phyloP scores from a whole-genome alignment of 352 stramenopile species.

The Hyaloperonospora arabidopsidis region DNA sequence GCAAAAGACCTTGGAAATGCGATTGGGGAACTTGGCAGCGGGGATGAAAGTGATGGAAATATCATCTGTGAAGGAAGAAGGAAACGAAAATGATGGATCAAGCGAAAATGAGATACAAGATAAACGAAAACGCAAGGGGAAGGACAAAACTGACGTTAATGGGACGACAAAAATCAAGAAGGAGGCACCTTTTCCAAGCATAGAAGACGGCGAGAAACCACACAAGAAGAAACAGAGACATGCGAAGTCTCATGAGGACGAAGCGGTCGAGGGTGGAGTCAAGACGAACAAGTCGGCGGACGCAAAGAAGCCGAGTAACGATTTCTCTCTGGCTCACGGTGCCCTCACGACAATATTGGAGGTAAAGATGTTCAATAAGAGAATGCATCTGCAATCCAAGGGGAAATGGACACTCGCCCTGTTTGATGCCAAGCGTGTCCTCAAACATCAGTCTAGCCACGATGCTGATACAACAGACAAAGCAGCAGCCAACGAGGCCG shows the following conservation, averaged over 20 bases:
- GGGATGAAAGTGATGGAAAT: slow-evolving; percentile 12
- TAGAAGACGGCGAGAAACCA: slow-evolving; percentile 4
- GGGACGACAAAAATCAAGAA: not conserved
- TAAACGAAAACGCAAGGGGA: slow-evolving; percentile 2
- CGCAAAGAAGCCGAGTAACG: slow-evolving; percentile 1
- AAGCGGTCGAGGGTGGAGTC: not conserved
- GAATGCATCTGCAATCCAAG: slow-evolving; percentile 6
- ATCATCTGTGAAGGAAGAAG: not conserved
- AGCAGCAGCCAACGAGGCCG: slow-evolving; percentile 14
- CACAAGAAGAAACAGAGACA: slow-evolving; percentile 11
- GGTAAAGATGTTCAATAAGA: slow-evolving; percentile 9
- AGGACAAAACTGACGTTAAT: slow-evolving; percentile 6
- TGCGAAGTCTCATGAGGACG: not conserved
- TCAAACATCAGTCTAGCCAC: slow-evolving; percentile 12
- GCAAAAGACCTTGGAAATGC: slow-evolving; percentile 8
- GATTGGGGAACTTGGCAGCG: slow-evolving; percentile 14
- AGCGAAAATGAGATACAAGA: not conserved
- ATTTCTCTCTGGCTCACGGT: slow-evolving; percentile 15
- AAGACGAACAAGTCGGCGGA: not conserved
- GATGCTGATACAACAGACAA: slow-evolving; percentile 11
- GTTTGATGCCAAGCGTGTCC: slow-evolving; percentile 11
- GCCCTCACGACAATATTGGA: slow-evolving; percentile 6
- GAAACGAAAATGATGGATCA: not conserved
- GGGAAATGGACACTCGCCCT: slow-evolving; percentile 11
- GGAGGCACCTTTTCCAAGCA: slow-evolving; percentile 2